Percentiles rank a stretch among this genome's conserved stretches.
These are phyloP conservation scores for Zymoseptoria brevis DNA, from an alignment of 2,329 filamentous ascomycete species.

Conservation along the genomic window DNA sequence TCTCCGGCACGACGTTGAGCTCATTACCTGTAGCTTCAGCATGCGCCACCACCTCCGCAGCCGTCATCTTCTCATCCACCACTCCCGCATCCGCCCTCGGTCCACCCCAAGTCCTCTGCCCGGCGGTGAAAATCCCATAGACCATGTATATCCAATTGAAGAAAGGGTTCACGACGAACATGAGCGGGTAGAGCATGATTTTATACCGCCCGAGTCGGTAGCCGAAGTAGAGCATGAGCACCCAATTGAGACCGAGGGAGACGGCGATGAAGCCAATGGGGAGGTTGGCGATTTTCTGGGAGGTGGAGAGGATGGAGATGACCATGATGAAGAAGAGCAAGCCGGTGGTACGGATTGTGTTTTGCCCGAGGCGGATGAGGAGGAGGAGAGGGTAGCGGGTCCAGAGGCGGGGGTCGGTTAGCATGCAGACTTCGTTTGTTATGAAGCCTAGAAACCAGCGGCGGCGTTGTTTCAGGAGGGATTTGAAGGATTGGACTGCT, in stretches of 20 bases:
- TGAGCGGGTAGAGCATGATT: slow-evolving; percentile 87
- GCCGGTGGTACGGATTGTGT: slow-evolving; percentile 90
- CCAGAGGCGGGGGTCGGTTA: slow-evolving; percentile 91
- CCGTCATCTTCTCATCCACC: slow-evolving; percentile 67
- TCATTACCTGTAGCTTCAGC: slow-evolving; percentile 76
- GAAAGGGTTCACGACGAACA: slow-evolving; percentile 93
- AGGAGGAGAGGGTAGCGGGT: slow-evolving; percentile 80
- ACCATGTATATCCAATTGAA: slow-evolving; percentile 99
- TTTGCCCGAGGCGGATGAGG: slow-evolving; percentile 84
- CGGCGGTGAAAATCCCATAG: slow-evolving; percentile 90
- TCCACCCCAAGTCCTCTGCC: slow-evolving; percentile 91
- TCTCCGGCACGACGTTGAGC: slow-evolving; percentile 80
- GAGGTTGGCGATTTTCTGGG: slow-evolving; percentile 66
- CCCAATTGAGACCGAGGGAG: slow-evolving; percentile 85
- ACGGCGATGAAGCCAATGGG: slow-evolving; percentile 91
- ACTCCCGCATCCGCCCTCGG: slow-evolving; percentile 81
- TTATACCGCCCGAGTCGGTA: slow-evolving; percentile 81
- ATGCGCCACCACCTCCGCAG: slow-evolving; percentile 74
- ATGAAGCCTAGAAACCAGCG: slow-evolving; percentile 94
- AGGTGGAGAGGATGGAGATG: slow-evolving; percentile 76
- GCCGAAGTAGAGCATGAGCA: slow-evolving; percentile 94
- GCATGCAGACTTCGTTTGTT: slow-evolving; percentile 96
- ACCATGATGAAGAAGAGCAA: slow-evolving; percentile 92
- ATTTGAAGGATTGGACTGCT: slow-evolving; percentile 79
- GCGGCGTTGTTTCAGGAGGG: slow-evolving; percentile 85